Conservation (phyloP, 441 rosid genomes). For the Geranium incanum region DNA sequence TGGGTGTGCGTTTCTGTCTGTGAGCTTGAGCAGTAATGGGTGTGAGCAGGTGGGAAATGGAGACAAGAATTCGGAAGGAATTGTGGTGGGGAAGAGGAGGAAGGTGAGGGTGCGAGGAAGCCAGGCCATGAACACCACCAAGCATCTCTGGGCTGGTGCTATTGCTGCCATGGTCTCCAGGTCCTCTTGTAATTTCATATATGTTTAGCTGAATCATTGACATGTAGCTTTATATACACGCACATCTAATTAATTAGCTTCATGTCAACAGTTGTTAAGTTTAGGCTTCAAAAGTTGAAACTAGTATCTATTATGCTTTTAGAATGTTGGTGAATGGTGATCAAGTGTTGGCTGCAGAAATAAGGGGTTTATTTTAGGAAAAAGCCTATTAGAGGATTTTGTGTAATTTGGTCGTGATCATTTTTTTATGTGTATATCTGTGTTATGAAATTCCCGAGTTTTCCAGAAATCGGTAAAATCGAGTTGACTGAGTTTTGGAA, state of each 20-base stretch:
- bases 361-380: neutral
- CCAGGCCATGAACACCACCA: constrained; percentile 66
- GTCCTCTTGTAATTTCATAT: constrained; percentile 24
- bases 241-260: too few species aligned
- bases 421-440: too few species aligned
- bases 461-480: too few species aligned
- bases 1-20: constrained; percentile 42
- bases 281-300: neutral
- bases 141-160: constrained; percentile 89
- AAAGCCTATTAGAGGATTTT: neutral
- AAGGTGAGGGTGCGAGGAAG: constrained; percentile 33
- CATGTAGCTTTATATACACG: neutral
- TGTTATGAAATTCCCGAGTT: too few species aligned
- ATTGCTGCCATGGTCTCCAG: constrained; percentile 91
- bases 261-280: neutral
- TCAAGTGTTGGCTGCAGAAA: neutral
- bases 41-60: constrained; percentile 34
- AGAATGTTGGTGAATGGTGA: neutral
- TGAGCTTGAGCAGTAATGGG: constrained; percentile 41
- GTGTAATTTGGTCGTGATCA: neutral
- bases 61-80: constrained; percentile 26
- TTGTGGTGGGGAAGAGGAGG: constrained; percentile 11
- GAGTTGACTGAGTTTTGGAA: too few species aligned
- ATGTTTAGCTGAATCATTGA: neutral
- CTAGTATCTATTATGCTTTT: neutral